Conservation (phyloP, 2,329 filamentous ascomycete genomes). For the Fusarium sp. region DNA sequence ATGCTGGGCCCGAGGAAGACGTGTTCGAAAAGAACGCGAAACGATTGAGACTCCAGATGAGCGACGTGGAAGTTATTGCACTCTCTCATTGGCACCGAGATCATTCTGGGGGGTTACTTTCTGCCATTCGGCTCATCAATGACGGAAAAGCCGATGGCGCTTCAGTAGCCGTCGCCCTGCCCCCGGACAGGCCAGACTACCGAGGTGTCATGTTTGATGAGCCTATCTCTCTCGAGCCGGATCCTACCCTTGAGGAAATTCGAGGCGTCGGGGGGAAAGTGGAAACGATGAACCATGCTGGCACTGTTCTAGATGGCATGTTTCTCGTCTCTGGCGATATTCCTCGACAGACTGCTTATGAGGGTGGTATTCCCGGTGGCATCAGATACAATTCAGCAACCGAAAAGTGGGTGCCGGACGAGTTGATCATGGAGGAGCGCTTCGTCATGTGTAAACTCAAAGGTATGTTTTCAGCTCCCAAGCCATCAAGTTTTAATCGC, state of each 20-base stretch:
- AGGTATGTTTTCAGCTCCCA: constrained; percentile 47
- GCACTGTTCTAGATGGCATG: constrained; percentile 61
- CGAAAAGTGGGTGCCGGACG: constrained; percentile 60
- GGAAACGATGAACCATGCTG: constrained; percentile 51
- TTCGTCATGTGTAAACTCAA: constrained; percentile 65
- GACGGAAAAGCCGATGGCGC: constrained; percentile 46
- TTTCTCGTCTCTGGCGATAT: constrained; percentile 67
- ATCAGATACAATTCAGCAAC: constrained; percentile 55
- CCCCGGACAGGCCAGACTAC: constrained; percentile 60
- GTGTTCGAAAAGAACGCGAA: constrained; percentile 62
- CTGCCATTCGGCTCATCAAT: constrained; percentile 61
- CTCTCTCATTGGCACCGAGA: constrained; percentile 68
- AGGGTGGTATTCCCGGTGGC: constrained; percentile 59
- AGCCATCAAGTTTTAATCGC: too few species aligned
- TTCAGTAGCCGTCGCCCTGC: constrained; percentile 59
- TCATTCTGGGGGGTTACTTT: constrained; percentile 64
- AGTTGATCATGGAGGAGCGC: constrained; percentile 64
- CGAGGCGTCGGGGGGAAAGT: constrained; percentile 44
- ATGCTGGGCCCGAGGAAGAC: constrained; percentile 64
- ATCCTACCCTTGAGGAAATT: constrained; percentile 63
- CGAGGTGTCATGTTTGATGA: constrained; percentile 40
- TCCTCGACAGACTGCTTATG: constrained; percentile 61
- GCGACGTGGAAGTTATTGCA: constrained; percentile 59
- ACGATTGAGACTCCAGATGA: constrained; percentile 35
- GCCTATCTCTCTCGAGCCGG: constrained; percentile 63